Conservation (phyloP, 768 basidiomycete species). For the Rhodotorula toruloides region DNA sequence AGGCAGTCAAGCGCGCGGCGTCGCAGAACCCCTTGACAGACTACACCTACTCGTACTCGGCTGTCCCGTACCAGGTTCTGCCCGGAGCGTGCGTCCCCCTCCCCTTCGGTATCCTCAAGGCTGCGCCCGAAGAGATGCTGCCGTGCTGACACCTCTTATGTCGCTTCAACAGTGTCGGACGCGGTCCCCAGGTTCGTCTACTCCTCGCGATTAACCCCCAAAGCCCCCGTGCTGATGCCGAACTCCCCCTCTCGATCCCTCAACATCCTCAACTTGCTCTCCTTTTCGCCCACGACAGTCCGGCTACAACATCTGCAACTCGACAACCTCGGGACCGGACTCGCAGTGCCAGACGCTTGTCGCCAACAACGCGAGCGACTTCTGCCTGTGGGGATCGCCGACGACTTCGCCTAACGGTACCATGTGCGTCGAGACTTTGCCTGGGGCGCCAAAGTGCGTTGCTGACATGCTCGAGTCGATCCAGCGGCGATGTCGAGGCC, state of each 20-base stretch:
- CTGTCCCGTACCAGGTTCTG: conserved; percentile 31
- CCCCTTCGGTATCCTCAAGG: neutral
- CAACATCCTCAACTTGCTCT: neutral
- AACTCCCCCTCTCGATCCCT: neutral
- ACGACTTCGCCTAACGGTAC: conserved; percentile 2
- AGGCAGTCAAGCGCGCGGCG: conserved; percentile 14
- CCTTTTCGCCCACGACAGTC: neutral
- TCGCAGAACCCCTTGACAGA: conserved; percentile 18
- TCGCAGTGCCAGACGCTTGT: conserved; percentile 38
- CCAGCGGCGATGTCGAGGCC: conserved; percentile 23
- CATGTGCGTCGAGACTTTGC: neutral
- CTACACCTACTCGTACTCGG: conserved; percentile 28
- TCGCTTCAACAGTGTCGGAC: neutral
- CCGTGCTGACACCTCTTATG: too few species aligned
- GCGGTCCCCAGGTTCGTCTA: conserved; percentile 23
- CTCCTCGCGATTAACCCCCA: neutral
- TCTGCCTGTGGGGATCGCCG: conserved; percentile 32
- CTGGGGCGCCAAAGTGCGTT: too few species aligned
- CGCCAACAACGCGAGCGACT: conserved; percentile 37
- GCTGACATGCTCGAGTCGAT: neutral
- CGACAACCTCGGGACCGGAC: conserved; percentile 9
- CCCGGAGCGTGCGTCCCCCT: conserved; percentile 14
- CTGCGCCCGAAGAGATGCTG: neutral
- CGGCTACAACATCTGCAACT: conserved; percentile 25
- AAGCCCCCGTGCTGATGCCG: neutral